These are phyloP conservation scores for Epichloe gansuensis DNA, from an alignment of 2,329 filamentous ascomycete genomes.

Conservation along the genomic window DNA sequence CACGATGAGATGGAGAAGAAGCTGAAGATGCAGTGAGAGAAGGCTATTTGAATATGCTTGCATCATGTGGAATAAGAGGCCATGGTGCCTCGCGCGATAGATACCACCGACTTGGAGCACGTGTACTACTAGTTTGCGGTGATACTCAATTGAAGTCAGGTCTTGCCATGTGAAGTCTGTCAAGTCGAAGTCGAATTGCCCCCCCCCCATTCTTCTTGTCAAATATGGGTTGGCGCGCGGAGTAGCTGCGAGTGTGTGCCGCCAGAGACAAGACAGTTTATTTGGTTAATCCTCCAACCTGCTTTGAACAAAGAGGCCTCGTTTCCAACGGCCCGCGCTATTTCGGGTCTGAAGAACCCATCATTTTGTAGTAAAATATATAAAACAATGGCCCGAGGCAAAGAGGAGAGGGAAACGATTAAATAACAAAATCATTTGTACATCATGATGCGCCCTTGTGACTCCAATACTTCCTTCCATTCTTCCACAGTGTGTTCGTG, in stretches of 20 bases:
- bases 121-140: too few species aligned
- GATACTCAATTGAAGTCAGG: too few species aligned
- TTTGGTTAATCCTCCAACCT: constrained; percentile 14
- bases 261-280: background rate
- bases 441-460: constrained; percentile 14
- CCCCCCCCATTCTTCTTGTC: too few species aligned
- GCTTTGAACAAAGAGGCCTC: constrained; percentile 8
- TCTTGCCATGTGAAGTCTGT: too few species aligned
- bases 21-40: constrained; percentile 51
- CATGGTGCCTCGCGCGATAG: too few species aligned
- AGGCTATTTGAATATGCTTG: background rate
- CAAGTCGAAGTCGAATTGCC: too few species aligned
- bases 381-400: constrained; percentile 1
- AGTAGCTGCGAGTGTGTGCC: too few species aligned
- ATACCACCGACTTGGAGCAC: too few species aligned
- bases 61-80: too few species aligned
- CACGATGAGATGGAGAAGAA: constrained; percentile 92
- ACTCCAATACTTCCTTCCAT: constrained; percentile 11
- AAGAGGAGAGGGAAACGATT: constrained; percentile 10
- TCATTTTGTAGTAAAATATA: background rate
- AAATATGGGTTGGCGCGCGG: too few species aligned
- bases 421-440: constrained; percentile 10
- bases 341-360: background rate
- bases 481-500: constrained; percentile 9
- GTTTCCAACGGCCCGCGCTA: constrained; percentile 2